These are phyloP conservation scores for Termitomyces sp. DNA, from an alignment of 768 basidiomycete species.

Conservation along the genomic window DNA sequence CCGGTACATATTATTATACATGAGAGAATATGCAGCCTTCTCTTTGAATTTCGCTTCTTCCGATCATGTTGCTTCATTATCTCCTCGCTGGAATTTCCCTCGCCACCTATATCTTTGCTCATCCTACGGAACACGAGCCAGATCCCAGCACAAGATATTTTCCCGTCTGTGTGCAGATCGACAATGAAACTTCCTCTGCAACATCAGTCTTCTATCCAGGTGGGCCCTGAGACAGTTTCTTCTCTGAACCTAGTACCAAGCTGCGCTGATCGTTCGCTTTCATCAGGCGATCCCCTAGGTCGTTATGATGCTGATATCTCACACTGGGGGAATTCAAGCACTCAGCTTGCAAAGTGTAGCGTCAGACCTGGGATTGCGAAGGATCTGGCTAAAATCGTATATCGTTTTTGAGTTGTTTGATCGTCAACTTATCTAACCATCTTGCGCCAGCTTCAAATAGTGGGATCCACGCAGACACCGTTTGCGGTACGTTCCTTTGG, in stretches of 20 bases:
- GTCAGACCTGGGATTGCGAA: slow-evolving; percentile 56
- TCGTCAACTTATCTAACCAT: neutral
- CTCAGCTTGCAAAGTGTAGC: slow-evolving; percentile 45
- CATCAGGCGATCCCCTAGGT: slow-evolving; percentile 18
- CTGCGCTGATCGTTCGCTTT: neutral
- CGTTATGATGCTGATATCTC: slow-evolving; percentile 40
- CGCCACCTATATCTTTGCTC: neutral
- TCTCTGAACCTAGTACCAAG: too few species aligned
- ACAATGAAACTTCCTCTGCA: slow-evolving; percentile 35
- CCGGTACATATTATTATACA: neutral
- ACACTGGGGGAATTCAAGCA: slow-evolving; percentile 54
- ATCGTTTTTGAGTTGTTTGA: slow-evolving; percentile 10
- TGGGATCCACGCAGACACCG: slow-evolving; percentile 42
- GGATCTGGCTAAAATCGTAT: slow-evolving; percentile 51
- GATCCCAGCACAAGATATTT: neutral
- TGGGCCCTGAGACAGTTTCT: slow-evolving; percentile 14
- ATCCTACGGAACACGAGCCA: neutral
- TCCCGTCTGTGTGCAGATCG: slow-evolving; percentile 37
- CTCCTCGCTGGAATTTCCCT: neutral
- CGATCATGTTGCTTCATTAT: neutral
- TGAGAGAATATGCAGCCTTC: neutral
- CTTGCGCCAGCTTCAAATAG: slow-evolving; percentile 41
- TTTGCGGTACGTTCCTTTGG: slow-evolving; percentile 52
- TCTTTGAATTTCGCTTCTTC: neutral
- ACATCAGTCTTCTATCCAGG: slow-evolving; percentile 47